Evolutionary conservation across 2,329 filamentous ascomycete genomes (phyloP).

Genomic region (Zarea fungicola): DNA sequence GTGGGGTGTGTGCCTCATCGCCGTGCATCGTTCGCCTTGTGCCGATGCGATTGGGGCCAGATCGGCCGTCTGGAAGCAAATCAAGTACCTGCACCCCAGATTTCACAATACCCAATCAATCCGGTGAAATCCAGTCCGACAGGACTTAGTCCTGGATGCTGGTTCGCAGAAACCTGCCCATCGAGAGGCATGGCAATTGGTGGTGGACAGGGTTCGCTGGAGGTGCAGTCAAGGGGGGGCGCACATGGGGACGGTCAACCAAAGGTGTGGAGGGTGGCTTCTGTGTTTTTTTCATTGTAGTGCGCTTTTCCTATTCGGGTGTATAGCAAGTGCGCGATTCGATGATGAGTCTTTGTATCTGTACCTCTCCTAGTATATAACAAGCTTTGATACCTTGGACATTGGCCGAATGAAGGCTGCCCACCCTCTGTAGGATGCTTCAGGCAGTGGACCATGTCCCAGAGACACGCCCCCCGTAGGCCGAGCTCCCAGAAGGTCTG

Average conservation of each 20-base stretch:
- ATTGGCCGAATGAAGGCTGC: background rate
- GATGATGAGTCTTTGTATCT: constrained; percentile 2
- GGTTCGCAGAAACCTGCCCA: no score
- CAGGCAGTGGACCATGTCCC: background rate
- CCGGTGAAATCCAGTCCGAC: background rate
- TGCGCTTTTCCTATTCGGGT: constrained; percentile 12
- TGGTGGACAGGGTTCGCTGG: constrained; percentile 1
- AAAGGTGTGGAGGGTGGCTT: background rate
- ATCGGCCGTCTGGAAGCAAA: background rate
- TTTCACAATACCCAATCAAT: background rate
- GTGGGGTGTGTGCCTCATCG: constrained; percentile 2
- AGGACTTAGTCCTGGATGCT: background rate
- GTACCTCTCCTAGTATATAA: constrained; percentile 3
- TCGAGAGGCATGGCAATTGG: no score
- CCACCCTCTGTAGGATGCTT: background rate
- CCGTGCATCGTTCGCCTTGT: background rate
- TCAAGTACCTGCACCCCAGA: background rate
- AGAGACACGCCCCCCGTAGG: constrained; percentile 2
- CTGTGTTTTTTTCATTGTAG: constrained; percentile 5
- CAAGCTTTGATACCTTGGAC: constrained; percentile 1
- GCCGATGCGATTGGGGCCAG: background rate
- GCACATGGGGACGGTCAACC: background rate
- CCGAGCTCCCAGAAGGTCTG: background rate
- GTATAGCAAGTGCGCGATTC: constrained; percentile 1
- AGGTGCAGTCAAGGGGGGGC: constrained; percentile 5